These are phyloP conservation scores for Rickenella mellea DNA, from an alignment of 768 basidiomycete genomes.

Conservation along the genomic window DNA sequence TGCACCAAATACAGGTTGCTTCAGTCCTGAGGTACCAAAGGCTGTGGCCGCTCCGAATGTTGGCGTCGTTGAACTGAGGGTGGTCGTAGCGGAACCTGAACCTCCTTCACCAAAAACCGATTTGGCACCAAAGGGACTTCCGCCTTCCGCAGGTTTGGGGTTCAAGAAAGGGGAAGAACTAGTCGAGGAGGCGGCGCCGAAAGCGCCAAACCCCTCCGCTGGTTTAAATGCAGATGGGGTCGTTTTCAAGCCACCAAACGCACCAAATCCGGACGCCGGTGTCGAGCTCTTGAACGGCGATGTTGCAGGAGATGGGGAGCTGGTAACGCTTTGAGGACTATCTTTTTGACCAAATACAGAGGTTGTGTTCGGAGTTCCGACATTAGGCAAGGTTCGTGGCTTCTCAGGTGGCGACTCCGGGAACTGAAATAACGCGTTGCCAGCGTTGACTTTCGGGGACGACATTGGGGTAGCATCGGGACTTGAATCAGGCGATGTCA, in stretches of 20 bases:
- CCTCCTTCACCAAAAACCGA: slow-evolving; percentile 24
- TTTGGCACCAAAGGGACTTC: slow-evolving; percentile 13
- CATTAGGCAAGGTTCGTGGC: background rate
- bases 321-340: background rate
- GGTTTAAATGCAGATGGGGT: slow-evolving; percentile 25
- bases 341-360: too few species aligned
- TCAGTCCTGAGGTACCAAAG: slow-evolving; percentile 16
- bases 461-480: background rate
- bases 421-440: background rate
- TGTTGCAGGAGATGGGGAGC: slow-evolving; percentile 5
- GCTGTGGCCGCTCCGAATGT: slow-evolving; percentile 31
- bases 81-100: slow-evolving; percentile 9
- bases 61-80: slow-evolving; percentile 16
- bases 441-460: background rate
- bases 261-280: slow-evolving; percentile 20
- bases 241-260: slow-evolving; percentile 30
- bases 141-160: slow-evolving; percentile 2
- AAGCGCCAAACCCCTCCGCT: slow-evolving; percentile 28
- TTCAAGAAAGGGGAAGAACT: slow-evolving; percentile 48
- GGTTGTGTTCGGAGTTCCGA: too few species aligned
- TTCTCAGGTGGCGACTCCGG: background rate
- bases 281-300: slow-evolving; percentile 14
- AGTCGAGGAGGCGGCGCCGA: slow-evolving; percentile 30
- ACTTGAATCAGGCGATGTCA: background rate
- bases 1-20: slow-evolving; percentile 8